Conservation (phyloP, 306 rosid species). For the Rosa chinensis region DNA sequence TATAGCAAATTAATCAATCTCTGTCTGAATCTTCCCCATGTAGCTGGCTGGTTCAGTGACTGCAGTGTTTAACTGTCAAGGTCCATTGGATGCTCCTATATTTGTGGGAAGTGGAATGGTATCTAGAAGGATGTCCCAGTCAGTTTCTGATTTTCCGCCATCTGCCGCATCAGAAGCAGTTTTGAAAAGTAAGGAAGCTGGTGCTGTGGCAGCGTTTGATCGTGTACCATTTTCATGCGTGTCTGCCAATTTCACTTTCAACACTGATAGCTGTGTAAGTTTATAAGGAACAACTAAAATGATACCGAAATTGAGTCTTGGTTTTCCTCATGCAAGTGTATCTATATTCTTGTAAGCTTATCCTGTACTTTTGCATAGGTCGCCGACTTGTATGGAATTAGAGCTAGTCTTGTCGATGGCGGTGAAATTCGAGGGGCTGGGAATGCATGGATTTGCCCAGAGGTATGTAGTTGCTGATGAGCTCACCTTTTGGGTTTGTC, state of each 20-base stretch:
- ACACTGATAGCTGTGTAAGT: constrained; percentile 89
- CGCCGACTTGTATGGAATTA: constrained; percentile 93
- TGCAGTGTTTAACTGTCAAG: constrained; percentile 96
- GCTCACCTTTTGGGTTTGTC: constrained; percentile 14
- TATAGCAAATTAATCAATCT: constrained; percentile 10
- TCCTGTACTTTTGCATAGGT: constrained; percentile 49
- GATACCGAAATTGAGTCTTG: not conserved
- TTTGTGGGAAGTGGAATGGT: constrained; percentile 97
- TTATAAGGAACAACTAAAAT: constrained; percentile 19
- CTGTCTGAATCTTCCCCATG: constrained; percentile 33
- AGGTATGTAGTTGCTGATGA: constrained; percentile 53
- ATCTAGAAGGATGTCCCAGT: constrained; percentile 70
- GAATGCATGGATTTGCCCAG: constrained; percentile 95
- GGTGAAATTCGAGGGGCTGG: constrained; percentile 99
- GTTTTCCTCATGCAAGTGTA: constrained; percentile 17
- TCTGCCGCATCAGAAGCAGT: constrained; percentile 78
- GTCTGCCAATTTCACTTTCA: constrained; percentile 96
- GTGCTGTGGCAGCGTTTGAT: constrained; percentile 91
- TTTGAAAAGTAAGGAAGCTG: constrained; percentile 78
- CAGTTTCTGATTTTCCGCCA: constrained; percentile 50
- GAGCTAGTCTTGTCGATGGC: constrained; percentile 91
- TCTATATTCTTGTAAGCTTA: constrained; percentile 29
- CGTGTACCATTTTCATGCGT: constrained; percentile 82
- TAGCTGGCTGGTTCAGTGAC: constrained; percentile 96
- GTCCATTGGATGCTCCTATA: constrained; percentile 82